Base-by-base conservation (phyloP, 164 flowering plant genomes). In the Berberis thunbergii region DNA sequence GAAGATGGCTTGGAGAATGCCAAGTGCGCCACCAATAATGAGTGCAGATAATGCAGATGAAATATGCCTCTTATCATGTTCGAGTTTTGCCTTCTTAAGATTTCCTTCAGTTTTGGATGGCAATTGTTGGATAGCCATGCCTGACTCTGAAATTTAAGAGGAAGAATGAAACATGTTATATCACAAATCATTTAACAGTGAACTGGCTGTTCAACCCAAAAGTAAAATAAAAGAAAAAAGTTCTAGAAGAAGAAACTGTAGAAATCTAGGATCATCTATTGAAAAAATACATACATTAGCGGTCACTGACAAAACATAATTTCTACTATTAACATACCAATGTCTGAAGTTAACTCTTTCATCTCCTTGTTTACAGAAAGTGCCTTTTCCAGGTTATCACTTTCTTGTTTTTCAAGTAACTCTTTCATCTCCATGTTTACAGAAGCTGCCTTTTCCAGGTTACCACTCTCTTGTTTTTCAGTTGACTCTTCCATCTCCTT, bases 41-140 rank as follows among this genome's bases (percentile, higher is more conserved):
- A 88, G 41, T 63, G 96, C 89, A 26, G 88, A 75, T 59, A 88
- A 84, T 49, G 86, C 90, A 44, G 96, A 84, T 50, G 96, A 78
- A 43, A 84, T 82, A 50, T 81, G 68, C 59, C 82, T 69, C 62
- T 57, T 81, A 57, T 66, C 73, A 52, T 59, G 4, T 72, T 64
- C 67, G 40, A 41, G 6, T 48, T 76, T 72, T 6, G 2, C 42
- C 45, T 65, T 53, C 54, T 70, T 64, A 40, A 69, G 73, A 65
- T 65, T 65, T 40, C 54, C 67, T 3, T 42, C 53, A 55, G 45
- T 62, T 39, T 61, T 4, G 40, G 72, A 62, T 55, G 26, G 26
- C 26, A 69, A 54, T 12, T 68, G 61, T 45, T 8, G 43, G 10
- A 12, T 48, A 41, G 12, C 45, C 57, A 69, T 66, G 43, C 44